Base-by-base conservation (phyloP, 352 stramenopile species). In the Phytophthora ohioensis region DNA sequence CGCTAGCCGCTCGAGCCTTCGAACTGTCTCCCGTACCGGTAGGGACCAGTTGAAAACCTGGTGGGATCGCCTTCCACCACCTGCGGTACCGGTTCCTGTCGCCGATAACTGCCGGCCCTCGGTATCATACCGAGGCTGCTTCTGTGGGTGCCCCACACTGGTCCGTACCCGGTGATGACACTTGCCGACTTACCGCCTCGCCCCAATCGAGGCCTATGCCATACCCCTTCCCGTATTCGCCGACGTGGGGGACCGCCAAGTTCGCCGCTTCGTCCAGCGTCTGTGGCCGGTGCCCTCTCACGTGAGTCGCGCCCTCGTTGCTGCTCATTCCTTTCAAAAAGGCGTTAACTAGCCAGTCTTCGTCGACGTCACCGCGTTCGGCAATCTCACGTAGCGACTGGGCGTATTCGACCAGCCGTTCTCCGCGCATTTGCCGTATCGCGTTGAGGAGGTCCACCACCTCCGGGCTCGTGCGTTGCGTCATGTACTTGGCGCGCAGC, bases 311-410 rank as follows among this genome's bases (percentile, higher is more conserved):
- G 1, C 32, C 15, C 2, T 42, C 17, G 9, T 5, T 30, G 21
- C 47, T 56, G 12, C 13, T 13, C 57, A 64, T 57, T 17, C 57
- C 57, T 6, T 34, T 47, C 1, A 57, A 10, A 45, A 57, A 57
- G 3, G 46, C 57, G 35, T n/a, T 52, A 0, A 64, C 57, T 9
- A 57, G 46, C 43, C 57, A 56, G n/a, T 41, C 34, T 64, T 17
- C 45, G 2, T 35, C 35, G 17, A 57, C 30, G n/a, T 42, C 34
- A 1, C 35, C 8, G 1, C 36, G 21, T 13, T 49, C 31, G 0
- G 11, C 36, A 5, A 64, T 64, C 8, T 52, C 41, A 5, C 57
- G 43, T 1, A 21, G 21, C 21, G 21, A 21, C 21, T 21, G 21
- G 21, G 21, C 21, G 21, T 21, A 21, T 8, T 35, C 27, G 36